Percentiles rank a stretch among this genome's conserved stretches.
These are phyloP conservation scores for Coniella lustricola DNA, from an alignment of 2,329 filamentous ascomycete species.

Conservation along the genomic window DNA sequence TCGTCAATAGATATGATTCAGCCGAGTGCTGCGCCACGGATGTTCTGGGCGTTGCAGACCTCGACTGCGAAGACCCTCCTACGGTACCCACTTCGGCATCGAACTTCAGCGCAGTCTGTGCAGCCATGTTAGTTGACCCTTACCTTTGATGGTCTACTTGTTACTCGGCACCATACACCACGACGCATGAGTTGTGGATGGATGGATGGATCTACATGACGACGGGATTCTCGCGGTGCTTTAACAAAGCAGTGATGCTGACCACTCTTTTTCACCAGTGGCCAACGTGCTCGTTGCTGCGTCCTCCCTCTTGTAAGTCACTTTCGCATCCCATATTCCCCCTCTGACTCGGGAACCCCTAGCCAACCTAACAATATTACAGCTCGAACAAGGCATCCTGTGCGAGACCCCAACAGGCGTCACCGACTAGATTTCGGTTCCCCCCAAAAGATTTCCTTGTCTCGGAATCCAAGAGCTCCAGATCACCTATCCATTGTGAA, in stretches of 20 bases:
- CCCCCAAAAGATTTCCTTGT: too few species aligned
- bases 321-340: not conserved
- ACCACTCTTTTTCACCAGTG: constrained; percentile 17
- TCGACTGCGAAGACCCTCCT: constrained; percentile 42
- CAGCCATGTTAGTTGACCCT: constrained; percentile 23
- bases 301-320: constrained; percentile 38
- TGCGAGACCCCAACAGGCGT: constrained; percentile 27
- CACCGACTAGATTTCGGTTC: constrained; percentile 19
- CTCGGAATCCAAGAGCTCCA: too few species aligned
- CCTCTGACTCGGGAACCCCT: not conserved
- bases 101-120: constrained; percentile 32
- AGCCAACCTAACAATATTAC: constrained; percentile 4
- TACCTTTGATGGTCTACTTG: too few species aligned
- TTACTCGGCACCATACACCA: too few species aligned
- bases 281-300: constrained; percentile 53
- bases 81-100: constrained; percentile 16
- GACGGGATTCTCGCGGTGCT: too few species aligned
- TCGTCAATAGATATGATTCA: constrained; percentile 25
- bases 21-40: constrained; percentile 56
- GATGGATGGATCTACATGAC: too few species aligned
- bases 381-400: constrained; percentile 28
- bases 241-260: not conserved
- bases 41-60: constrained; percentile 48
- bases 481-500: not conserved
- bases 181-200: too few species aligned